Conservation (phyloP, 192 early-diverging fungal species). For the Funneliformis mosseae region DNA sequence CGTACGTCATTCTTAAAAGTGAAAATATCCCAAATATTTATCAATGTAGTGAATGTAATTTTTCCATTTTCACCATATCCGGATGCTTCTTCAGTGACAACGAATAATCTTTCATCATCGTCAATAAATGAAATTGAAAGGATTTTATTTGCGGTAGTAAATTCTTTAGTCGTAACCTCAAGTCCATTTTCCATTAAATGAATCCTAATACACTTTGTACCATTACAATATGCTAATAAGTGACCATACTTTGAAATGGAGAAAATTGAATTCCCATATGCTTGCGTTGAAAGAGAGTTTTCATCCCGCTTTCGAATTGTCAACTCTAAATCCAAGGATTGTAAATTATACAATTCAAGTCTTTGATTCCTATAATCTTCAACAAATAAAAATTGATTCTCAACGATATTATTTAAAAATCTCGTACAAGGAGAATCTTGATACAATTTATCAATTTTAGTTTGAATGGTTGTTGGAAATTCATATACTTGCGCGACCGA, state of each 20-base stretch:
- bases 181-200: slow-evolving; percentile 8
- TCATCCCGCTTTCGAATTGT: background rate
- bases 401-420: background rate
- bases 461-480: background rate
- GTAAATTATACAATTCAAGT: background rate
- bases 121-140: background rate
- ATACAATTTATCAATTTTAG: background rate
- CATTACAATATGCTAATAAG: background rate
- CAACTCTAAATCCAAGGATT: background rate
- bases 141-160: background rate
- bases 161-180: background rate
- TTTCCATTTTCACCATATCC: background rate
- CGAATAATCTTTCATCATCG: background rate
- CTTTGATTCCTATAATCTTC: background rate
- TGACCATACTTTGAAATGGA: background rate
- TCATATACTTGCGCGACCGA: background rate
- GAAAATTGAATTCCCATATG: background rate
- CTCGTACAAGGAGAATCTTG: background rate
- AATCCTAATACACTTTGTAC: background rate
- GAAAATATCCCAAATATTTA: background rate
- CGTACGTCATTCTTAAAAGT: background rate
- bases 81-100: background rate
- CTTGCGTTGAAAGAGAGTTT: background rate
- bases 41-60: background rate
- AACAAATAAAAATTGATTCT: background rate